Base-by-base conservation (phyloP, 2,329 filamentous ascomycete genomes). In the Podosphaera xanthii region DNA sequence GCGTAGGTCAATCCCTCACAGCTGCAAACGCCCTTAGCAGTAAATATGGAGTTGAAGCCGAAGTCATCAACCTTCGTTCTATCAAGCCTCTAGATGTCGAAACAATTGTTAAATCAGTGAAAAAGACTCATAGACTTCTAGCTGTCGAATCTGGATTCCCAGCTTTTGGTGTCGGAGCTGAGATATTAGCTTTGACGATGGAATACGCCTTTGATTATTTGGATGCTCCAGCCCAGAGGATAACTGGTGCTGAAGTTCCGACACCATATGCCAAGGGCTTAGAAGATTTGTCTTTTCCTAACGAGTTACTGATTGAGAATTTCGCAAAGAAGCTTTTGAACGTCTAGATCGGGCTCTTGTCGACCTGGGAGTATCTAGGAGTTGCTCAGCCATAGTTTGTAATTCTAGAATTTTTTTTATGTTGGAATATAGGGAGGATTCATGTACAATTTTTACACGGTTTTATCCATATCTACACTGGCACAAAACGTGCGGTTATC, bases 181-280 rank as follows among this genome's bases (percentile, higher is more conserved):
- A 98, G 76, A 89, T 98, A 68, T 81, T 98, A 63, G 92, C 92
- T 61, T 77, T 96, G 62, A 84, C 88, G 63, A 94, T 94, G 85
- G 92, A 98, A 76, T 98, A 97, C 73, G 90, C 82, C 63, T 98
- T 97, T 70, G 92, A 98, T 76, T 97, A 94, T 77, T 84, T 98
- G 64, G 84, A 96, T 69, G 88, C 89, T 60, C 92, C 92, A 55
- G 92, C 89, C 62, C 86, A 91, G 73, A 84, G 92, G 72, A 83
- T 98, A 69, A 97, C 92, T 61, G 92, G 92, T 71, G 91, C 92
- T 64, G 92, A 98, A 72, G 92, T 98, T 10, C 92, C 92, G 57
- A 98, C 92, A 6, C 92, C 92, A 44, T 97, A 98, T 71, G 91
- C 92, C 61, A 78, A 84, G 73, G 87, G 87, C 71, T 80, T 98